Percentiles rank a stretch among this genome's conserved stretches.
phyloP scores from a whole-genome alignment of 2,329 filamentous ascomycete genomes.

The Colletotrichum simmondsii region DNA sequence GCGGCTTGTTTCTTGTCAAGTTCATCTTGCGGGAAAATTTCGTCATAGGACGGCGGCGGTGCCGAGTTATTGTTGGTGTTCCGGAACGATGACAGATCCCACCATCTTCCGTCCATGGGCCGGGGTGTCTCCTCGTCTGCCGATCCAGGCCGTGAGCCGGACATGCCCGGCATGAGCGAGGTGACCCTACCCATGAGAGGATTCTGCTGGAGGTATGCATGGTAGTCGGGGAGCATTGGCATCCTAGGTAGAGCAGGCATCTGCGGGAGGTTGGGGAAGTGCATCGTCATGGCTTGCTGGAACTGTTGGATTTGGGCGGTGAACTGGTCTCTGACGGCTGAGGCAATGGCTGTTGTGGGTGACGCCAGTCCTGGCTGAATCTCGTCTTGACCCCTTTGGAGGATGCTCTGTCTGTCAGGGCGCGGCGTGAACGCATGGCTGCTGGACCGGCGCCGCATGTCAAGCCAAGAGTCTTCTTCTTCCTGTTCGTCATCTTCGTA shows the following conservation, averaged over 20 bases:
- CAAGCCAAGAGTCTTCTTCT: conserved; percentile 51
- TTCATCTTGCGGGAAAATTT: conserved; percentile 74
- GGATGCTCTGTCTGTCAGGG: conserved; percentile 26
- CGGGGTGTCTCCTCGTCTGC: conserved; percentile 52
- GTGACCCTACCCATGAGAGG: conserved; percentile 79
- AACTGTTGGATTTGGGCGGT: conserved; percentile 80
- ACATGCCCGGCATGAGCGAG: conserved; percentile 76
- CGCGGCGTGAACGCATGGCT: conserved; percentile 38
- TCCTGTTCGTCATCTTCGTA: conserved; percentile 55
- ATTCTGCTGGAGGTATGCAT: conserved; percentile 68
- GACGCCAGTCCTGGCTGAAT: conserved; percentile 53
- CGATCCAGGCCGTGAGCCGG: conserved; percentile 60
- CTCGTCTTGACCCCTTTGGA: conserved; percentile 27
- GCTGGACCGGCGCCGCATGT: conserved; percentile 48
- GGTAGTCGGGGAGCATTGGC: conserved; percentile 76
- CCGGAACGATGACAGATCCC: conserved; percentile 71
- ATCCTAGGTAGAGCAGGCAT: conserved; percentile 66
- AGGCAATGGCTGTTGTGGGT: conserved; percentile 70
- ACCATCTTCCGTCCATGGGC: conserved; percentile 70
- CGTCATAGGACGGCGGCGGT: conserved; percentile 81
- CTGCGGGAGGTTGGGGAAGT: conserved; percentile 68
- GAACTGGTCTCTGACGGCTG: conserved; percentile 79
- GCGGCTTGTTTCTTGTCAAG: conserved; percentile 67
- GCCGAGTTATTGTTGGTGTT: conserved; percentile 56
- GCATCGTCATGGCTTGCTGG: conserved; percentile 75